phyloP scores from a whole-genome alignment of 768 basidiomycete genomes.

The Chiua virens region DNA sequence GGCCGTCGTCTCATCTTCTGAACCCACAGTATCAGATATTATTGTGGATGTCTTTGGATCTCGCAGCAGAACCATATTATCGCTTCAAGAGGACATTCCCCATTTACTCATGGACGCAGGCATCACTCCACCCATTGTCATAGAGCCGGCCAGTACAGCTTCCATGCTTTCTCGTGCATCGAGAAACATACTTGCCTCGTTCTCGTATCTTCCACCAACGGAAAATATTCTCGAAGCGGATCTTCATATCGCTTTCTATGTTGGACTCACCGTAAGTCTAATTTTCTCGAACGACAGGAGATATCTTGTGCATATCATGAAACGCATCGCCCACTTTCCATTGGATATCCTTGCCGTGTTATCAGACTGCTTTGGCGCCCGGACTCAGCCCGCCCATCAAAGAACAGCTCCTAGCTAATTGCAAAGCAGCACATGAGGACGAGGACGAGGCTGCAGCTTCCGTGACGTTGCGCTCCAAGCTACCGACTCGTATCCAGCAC shows the following conservation, averaged over 20 bases:
- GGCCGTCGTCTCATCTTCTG: constrained; percentile 44
- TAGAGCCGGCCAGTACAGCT: constrained; percentile 30
- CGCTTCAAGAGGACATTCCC: constrained; percentile 38
- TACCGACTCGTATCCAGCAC: constrained; percentile 31
- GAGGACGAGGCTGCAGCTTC: constrained; percentile 31
- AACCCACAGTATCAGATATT: constrained; percentile 36
- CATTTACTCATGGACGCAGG: constrained; percentile 28
- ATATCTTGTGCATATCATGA: constrained; percentile 33
- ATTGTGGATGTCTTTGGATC: constrained; percentile 52
- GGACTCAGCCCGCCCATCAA: constrained; percentile 24
- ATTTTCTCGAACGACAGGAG: constrained; percentile 36
- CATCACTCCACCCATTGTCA: constrained; percentile 17
- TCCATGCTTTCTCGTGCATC: constrained; percentile 43
- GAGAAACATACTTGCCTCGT: constrained; percentile 39
- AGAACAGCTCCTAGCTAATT: constrained; percentile 31
- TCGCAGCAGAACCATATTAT: constrained; percentile 31
- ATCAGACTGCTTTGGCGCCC: constrained; percentile 37
- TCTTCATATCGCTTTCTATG: constrained; percentile 34
- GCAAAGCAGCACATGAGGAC: constrained; percentile 29
- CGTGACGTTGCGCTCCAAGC: constrained; percentile 26
- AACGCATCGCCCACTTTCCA: constrained; percentile 36
- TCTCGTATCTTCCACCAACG: constrained; percentile 20
- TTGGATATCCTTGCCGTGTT: constrained; percentile 45
- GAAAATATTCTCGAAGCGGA: constrained; percentile 32
- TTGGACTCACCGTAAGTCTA: constrained; percentile 39